Base-by-base conservation (phyloP, 306 rosid species). In the Sindora glabra region DNA sequence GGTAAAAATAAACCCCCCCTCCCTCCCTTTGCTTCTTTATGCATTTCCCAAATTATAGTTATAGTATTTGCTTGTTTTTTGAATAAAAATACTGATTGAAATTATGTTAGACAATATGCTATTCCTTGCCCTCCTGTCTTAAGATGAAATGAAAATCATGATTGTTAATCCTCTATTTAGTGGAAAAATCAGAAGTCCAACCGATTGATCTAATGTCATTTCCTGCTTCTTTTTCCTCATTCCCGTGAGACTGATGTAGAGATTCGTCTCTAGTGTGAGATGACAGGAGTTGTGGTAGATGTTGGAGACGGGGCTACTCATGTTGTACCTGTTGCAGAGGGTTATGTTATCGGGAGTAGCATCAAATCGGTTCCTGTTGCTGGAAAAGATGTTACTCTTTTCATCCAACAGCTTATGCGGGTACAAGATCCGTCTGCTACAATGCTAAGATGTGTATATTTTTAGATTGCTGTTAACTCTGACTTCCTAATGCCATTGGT, bases 281-380 rank as follows among this genome's bases (percentile, higher is more conserved):
- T 94, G 99, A 94, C 99, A 78, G 99, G 99, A 73, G 97, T 94
- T 64, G 99, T 94, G 23, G 95, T 94, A 54, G 99, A 94, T 76
- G 56, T 89, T 38, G 99, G 99, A 78, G 99, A 94, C 53, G 99
- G 99, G 61, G 87, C 97, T 42, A 70, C 95, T 23, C 97, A 84
- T 78, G 81, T 94, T 69, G 99, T 94, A 52, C 99, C 99, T 39
- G 97, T 94, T 71, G 99, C 99, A 13, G 99, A 94, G 71, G 99
- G 97, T 67, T 94, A 89, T 73, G 99, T 94, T 41, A 94, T 94
- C 67, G 99, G 99, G 60, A 84, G 97, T 71, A 94, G 99, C 82
- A 94, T 94, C 59, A 94, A 81, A 83, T 86, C 99, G 0, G 37
- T 89, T 82, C 99, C 99, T 42, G 80, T 94, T 57, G 71, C 97